These are phyloP conservation scores for Kodamaea plutei DNA, from an alignment of 1,139 yeast genomes.

Conservation along the genomic window DNA sequence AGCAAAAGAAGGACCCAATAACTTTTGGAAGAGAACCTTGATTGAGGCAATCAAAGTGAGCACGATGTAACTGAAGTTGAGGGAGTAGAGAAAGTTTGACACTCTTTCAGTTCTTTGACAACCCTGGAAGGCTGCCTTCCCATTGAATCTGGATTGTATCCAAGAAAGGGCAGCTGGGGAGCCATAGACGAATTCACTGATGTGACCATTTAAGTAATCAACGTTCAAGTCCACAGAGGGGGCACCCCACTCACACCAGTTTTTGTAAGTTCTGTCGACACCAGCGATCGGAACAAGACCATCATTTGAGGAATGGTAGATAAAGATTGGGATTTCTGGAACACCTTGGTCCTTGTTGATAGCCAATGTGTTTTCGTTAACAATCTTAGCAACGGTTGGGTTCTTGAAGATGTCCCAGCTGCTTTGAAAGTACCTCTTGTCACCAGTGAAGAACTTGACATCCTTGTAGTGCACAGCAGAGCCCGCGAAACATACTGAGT, in stretches of 20 bases:
- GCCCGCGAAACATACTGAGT: slow-evolving; percentile 7
- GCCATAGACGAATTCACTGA: slow-evolving; percentile 13
- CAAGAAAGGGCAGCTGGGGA: slow-evolving; percentile 16
- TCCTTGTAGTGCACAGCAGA: slow-evolving; percentile 8
- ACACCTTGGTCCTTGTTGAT: slow-evolving; percentile 4
- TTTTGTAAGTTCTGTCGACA: slow-evolving; percentile 11
- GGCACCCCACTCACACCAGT: slow-evolving; percentile 16
- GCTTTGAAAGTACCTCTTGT: slow-evolving; percentile 10
- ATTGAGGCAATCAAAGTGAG: neutral
- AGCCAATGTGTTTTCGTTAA: slow-evolving; percentile 8
- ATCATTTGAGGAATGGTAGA: slow-evolving; percentile 18
- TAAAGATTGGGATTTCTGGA: slow-evolving; percentile 20
- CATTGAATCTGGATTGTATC: slow-evolving; percentile 12
- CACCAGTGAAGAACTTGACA: slow-evolving; percentile 16
- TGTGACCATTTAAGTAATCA: slow-evolving; percentile 16
- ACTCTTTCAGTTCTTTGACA: slow-evolving; percentile 15
- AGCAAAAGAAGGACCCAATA: neutral
- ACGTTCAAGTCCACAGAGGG: slow-evolving; percentile 14
- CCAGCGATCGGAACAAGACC: slow-evolving; percentile 17
- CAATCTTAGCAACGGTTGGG: slow-evolving; percentile 4
- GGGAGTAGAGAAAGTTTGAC: slow-evolving; percentile 18
- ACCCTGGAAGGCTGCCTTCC: slow-evolving; percentile 9
- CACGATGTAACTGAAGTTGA: slow-evolving; percentile 2
- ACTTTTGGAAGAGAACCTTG: neutral
- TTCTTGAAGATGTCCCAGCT: slow-evolving; percentile 15